These are phyloP conservation scores for Sherardia arvensis DNA, from an alignment of 257 asterid genomes.

Conservation along the genomic window DNA sequence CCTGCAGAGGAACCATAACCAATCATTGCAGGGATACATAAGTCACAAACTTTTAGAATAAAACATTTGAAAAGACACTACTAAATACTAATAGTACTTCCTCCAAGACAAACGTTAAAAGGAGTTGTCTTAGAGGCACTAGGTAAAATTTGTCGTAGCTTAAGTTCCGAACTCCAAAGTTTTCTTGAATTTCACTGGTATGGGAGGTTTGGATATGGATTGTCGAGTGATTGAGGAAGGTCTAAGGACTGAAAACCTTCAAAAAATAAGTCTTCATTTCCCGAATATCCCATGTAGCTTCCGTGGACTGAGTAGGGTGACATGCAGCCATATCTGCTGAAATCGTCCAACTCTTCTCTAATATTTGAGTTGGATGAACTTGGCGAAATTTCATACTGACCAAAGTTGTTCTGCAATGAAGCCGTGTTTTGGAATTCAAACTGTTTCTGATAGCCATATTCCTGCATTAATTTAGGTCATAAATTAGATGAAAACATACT, in stretches of 20 bases:
- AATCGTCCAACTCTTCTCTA: conserved; percentile 31
- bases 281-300: conserved; percentile 22
- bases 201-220: conserved; percentile 11
- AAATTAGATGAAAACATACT: not conserved
- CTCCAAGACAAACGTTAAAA: conserved; percentile 26
- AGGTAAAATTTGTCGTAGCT: not conserved
- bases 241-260: conserved; percentile 15
- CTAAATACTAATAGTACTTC: not conserved
- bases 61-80: not conserved
- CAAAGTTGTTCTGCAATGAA: conserved; percentile 18
- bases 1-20: not conserved
- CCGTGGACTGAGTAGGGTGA: conserved; percentile 30
- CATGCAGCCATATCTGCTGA: conserved; percentile 18
- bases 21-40: not conserved
- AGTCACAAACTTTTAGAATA: not conserved
- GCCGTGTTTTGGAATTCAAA: conserved; percentile 19
- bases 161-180: conserved; percentile 2
- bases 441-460: conserved; percentile 15
- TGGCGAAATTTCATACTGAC: conserved; percentile 29
- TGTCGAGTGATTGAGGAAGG: conserved; percentile 12
- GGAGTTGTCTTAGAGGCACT: conserved; percentile 16
- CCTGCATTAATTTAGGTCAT: conserved; percentile 19
- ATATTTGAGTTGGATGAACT: conserved; percentile 34
- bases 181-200: not conserved
- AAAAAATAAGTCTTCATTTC: conserved; percentile 21